Percentiles rank a stretch among this genome's conserved stretches.
Evolutionary conservation across 2,329 filamentous ascomycete species (phyloP).

Genomic region (Sporothrix luriei): DNA sequence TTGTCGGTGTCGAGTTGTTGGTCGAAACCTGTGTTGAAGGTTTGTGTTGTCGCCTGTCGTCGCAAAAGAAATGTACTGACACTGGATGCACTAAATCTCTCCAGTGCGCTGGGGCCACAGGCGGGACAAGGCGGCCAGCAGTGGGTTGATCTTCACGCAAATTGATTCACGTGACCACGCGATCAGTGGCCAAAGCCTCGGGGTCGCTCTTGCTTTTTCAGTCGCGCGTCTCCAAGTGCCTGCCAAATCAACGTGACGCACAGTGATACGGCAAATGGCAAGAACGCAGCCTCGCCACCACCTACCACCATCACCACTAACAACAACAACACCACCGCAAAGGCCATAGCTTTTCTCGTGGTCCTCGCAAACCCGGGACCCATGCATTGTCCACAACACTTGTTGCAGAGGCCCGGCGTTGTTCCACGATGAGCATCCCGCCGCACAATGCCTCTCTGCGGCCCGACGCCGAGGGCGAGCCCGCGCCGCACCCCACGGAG

Average conservation of each 20-base stretch:
- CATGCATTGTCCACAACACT: neutral
- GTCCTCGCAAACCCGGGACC: neutral
- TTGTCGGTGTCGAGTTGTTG: neutral
- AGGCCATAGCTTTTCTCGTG: neutral
- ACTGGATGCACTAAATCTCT: neutral
- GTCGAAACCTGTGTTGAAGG: neutral
- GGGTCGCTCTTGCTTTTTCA: slow-evolving; percentile 7
- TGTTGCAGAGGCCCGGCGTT: slow-evolving; percentile 20
- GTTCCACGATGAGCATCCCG: slow-evolving; percentile 31
- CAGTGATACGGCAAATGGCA: neutral
- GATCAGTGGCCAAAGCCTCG: neutral
- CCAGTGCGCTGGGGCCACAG: slow-evolving; percentile 9
- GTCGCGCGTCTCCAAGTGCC: slow-evolving; percentile 20
- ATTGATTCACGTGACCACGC: slow-evolving; percentile 32
- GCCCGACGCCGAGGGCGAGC: slow-evolving; percentile 26
- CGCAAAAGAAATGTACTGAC: neutral
- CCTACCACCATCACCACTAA: neutral
- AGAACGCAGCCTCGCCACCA: no score
- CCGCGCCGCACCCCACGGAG: slow-evolving; percentile 12
- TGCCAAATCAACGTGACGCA: slow-evolving; percentile 20
- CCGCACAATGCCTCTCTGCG: slow-evolving; percentile 28
- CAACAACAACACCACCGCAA: neutral
- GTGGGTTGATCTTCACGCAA: slow-evolving; percentile 15
- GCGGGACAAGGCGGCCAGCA: slow-evolving; percentile 3
- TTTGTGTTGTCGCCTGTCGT: neutral